These are phyloP conservation scores for Xylariomycetidae sp. DNA, from an alignment of 2,329 filamentous ascomycete genomes.

Conservation along the genomic window DNA sequence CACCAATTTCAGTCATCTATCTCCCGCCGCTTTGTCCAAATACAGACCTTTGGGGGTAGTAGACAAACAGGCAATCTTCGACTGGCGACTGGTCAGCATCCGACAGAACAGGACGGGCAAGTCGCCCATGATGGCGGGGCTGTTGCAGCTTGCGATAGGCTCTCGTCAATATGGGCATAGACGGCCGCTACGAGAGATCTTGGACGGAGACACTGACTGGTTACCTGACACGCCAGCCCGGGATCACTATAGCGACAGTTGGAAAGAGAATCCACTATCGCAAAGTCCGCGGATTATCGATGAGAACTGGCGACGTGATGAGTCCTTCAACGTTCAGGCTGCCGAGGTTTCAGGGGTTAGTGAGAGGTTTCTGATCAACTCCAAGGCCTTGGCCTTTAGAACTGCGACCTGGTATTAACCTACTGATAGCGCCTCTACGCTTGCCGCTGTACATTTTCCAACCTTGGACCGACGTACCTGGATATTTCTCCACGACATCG, in stretches of 20 bases:
- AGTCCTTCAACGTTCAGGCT: background rate
- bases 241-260: background rate
- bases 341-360: background rate
- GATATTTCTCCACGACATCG: constrained; percentile 14
- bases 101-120: too few species aligned
- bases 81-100: too few species aligned
- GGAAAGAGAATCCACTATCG: background rate
- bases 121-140: too few species aligned
- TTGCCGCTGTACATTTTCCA: constrained; percentile 15
- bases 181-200: too few species aligned
- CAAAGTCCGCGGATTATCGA: background rate
- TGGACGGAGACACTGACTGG: too few species aligned
- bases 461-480: constrained; percentile 13
- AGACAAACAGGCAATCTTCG: too few species aligned
- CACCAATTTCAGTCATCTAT: too few species aligned
- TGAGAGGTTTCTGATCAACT: constrained; percentile 2
- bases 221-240: too few species aligned
- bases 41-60: too few species aligned
- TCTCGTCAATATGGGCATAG: too few species aligned
- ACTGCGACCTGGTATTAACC: background rate
- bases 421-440: constrained; percentile 9
- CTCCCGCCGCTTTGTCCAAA: too few species aligned
- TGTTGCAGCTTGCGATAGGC: too few species aligned
- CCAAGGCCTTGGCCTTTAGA: constrained; percentile 1
- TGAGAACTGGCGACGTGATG: background rate